Evolutionary conservation across 768 basidiomycete species (phyloP), one percentile per base, ranked within the genome.

Genomic region (Tylopilus plumbeoviolaceoides): DNA sequence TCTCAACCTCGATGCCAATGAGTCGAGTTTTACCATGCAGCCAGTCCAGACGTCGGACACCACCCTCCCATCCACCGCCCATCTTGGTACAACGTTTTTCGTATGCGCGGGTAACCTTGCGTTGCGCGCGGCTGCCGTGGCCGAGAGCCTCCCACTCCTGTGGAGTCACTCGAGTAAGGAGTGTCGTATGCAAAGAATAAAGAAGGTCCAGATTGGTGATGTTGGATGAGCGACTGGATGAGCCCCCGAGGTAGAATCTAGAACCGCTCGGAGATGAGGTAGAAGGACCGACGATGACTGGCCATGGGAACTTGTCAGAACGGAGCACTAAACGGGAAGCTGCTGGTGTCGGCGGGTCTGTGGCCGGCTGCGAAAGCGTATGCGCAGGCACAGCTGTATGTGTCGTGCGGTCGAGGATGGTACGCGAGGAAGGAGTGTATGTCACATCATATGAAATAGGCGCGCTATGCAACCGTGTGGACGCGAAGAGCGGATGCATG

Each of bases 61-160:
- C 85, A 18, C 75, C 75, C 25, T 84, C 82, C 84, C 83, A 85
- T 12, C 82, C 83, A 2, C 80, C 84, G 25, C 83, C 83, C 83
- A 79, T 75, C 58, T 73, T 75, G 50, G 72, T 70, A 54, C 85
- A 87, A 30, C 86, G 72, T 56, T 75, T 75, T 64, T 86, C 80
- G 59, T 86, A 87, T 31, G 83, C 83, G 25, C 73, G 73, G 17
- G 82, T 75, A 17, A 83, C 77, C 56, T 78, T 79, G 45, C 82
- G 76, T 63, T 87, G 85, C 23, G 74, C 73, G 4, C 76, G 74
- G 58, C 78, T 80, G 12, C 78, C 77, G 45, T 76, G 70, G 0
- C 82, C 83, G 5, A 87, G 73, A 0, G 73, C 67, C 44, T 78
- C 78, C 85, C 86, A 88, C 59, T 88, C 85, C 48, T 79, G 76